Evolutionary conservation across 2,329 filamentous ascomycete species (phyloP).

Genomic region (Pseudogymnoascus sp.): DNA sequence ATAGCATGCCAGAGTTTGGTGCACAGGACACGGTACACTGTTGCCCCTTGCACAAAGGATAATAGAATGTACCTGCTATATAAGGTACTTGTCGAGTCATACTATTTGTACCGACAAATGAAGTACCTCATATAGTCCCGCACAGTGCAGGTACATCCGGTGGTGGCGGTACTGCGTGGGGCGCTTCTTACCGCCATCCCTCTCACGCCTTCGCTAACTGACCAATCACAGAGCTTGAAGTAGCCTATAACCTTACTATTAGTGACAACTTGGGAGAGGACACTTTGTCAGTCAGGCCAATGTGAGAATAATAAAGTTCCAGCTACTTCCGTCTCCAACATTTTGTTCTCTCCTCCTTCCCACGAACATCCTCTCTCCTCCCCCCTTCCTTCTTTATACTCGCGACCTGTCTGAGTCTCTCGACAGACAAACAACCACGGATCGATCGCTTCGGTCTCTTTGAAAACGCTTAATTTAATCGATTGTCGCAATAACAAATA

Average conservation of each 20-base stretch:
- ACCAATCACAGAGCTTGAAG: conserved; percentile 6
- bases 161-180: conserved; percentile 5
- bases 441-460: conserved; percentile 2
- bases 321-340: conserved; percentile 19
- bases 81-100: background rate
- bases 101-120: background rate
- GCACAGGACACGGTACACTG: background rate
- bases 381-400: conserved; percentile 7
- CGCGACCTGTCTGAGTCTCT: background rate
- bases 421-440: conserved; percentile 3
- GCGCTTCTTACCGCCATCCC: conserved; percentile 7
- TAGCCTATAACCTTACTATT: conserved; percentile 7
- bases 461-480: background rate
- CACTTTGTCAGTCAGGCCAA: conserved; percentile 9
- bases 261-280: conserved; percentile 9
- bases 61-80: background rate
- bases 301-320: conserved; percentile 10
- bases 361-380: conserved; percentile 11
- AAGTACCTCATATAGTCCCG: background rate
- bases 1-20: background rate
- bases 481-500: background rate
- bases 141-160: background rate
- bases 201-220: background rate
- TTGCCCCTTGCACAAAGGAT: background rate
- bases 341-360: conserved; percentile 8